These are phyloP conservation scores for Saccharata proteae DNA, from an alignment of 2,329 filamentous ascomycete genomes.

Conservation along the genomic window DNA sequence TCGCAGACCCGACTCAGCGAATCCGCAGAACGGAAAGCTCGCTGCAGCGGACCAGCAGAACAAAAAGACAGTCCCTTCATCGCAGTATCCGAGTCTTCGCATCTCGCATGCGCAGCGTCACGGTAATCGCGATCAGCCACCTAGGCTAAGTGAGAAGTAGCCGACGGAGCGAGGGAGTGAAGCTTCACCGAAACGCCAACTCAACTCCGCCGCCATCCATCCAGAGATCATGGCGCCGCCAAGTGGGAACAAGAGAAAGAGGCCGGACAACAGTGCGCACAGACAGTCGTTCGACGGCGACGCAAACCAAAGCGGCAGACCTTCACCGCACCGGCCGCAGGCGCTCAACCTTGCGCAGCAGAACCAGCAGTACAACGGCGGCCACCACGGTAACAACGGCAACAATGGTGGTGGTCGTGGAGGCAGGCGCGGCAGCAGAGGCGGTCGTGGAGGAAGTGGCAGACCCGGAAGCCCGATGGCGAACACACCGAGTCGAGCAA, in stretches of 20 bases:
- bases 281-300: constrained; percentile 28
- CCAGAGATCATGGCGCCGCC: constrained; percentile 36
- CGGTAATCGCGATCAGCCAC: constrained; percentile 4
- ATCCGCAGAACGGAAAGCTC: no score
- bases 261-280: constrained; percentile 33
- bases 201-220: neutral
- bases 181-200: no score
- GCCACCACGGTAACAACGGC: constrained; percentile 1
- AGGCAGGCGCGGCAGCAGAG: constrained; percentile 11
- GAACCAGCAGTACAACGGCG: constrained; percentile 22
- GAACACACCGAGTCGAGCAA: constrained; percentile 4
- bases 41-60: no score
- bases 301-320: constrained; percentile 26
- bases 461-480: constrained; percentile 4
- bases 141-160: no score
- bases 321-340: constrained; percentile 40
- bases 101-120: constrained; percentile 6
- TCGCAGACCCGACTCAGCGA: no score
- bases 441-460: constrained; percentile 18
- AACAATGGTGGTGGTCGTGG: constrained; percentile 5
- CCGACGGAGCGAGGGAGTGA: no score
- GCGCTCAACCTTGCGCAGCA: constrained; percentile 41
- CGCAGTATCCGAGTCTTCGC: no score
- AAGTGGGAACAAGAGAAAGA: constrained; percentile 49
- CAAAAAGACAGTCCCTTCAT: no score